A percentile compares a stretch with the other conserved stretches of the same genome.
These are phyloP conservation scores for Yamagishiella unicocca DNA, from an alignment of 139 green algal species.

Conservation along the genomic window DNA sequence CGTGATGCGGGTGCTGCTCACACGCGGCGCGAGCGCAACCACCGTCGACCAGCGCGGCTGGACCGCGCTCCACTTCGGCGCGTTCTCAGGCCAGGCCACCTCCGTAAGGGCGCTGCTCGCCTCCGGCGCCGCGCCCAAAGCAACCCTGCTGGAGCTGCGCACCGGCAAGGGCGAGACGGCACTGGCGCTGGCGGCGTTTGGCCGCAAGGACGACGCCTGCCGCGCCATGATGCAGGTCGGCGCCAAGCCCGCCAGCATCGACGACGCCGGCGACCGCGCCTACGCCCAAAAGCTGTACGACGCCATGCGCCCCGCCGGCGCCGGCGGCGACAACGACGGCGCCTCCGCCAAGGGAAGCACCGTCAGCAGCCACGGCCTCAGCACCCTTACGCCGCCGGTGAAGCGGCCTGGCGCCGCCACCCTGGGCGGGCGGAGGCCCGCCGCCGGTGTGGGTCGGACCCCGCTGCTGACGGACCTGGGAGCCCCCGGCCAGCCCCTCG, in stretches of 20 bases:
- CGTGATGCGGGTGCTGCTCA: neutral
- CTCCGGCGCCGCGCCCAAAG: neutral
- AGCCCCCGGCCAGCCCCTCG: neutral
- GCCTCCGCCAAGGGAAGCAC: neutral
- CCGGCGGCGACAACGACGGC: neutral
- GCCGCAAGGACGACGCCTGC: neutral
- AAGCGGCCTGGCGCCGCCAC: neutral
- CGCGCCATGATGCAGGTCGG: neutral
- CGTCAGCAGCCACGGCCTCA: neutral
- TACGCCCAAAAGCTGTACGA: conserved; percentile 1
- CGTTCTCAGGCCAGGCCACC: neutral
- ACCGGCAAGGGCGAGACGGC: conserved; percentile 26
- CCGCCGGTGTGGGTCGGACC: neutral
- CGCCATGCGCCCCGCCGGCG: neutral
- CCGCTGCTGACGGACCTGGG: conserved; percentile 5
- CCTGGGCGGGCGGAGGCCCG: neutral
- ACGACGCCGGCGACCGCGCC: neutral
- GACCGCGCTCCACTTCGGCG: conserved; percentile 30
- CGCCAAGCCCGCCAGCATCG: neutral
- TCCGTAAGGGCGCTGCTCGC: neutral
- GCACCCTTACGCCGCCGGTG: neutral
- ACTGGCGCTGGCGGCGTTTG: conserved; percentile 37
- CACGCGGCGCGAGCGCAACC: neutral
- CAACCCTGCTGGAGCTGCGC: neutral
- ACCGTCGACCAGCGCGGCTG: conserved; percentile 19